Evolutionary conservation across 2,329 filamentous ascomycete genomes (phyloP), one percentile per base, ranked within the genome.

Genomic region (Beauveria pseudobassiana): DNA sequence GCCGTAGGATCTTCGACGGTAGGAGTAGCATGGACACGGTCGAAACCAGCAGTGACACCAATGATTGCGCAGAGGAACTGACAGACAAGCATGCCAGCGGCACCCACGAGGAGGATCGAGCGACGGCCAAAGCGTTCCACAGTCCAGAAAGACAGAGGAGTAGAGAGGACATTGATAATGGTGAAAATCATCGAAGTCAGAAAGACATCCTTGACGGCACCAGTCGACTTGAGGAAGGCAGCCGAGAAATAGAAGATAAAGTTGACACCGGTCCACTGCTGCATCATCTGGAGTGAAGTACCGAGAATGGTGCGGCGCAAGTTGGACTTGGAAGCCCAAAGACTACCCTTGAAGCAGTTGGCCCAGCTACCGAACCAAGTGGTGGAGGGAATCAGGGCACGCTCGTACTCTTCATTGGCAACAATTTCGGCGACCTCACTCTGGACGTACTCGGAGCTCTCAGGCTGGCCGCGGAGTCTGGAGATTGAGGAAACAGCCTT

Each of bases 181-280:
- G 89, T 95, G 74, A 91, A 93, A 78, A 96, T 83, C 71, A 96
- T 81, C 63, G 87, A 89, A 72, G 95, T 92, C 68, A 96, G 75
- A 83, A 96, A 96, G 49, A 84, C 81, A 80, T 96, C 88, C 64
- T 72, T 67, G 69, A 96, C 91, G 69, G 89, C 88, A 67, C 88
- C 88, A 34, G 89, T 87, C 26, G 87, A 86, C 76, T 89, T 77
- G 78, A 96, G 89, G 85, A 96, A 96, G 63, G 89, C 85, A 40
- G 90, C 92, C 42, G 89, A 91, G 79, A 87, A 91, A 79, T 91
- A 90, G 80, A 93, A 95, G 81, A 95, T 90, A 77, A 93, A 96
- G 82, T 96, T 96, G 77, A 96, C 89, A 80, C 91, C 90, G 28
- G 90, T 93, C 85, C 80, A 84, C 76, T 90, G 87, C 76, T 90